Evolutionary conservation across 805 yeast species (phyloP).

Genomic region (Candida koratica): DNA sequence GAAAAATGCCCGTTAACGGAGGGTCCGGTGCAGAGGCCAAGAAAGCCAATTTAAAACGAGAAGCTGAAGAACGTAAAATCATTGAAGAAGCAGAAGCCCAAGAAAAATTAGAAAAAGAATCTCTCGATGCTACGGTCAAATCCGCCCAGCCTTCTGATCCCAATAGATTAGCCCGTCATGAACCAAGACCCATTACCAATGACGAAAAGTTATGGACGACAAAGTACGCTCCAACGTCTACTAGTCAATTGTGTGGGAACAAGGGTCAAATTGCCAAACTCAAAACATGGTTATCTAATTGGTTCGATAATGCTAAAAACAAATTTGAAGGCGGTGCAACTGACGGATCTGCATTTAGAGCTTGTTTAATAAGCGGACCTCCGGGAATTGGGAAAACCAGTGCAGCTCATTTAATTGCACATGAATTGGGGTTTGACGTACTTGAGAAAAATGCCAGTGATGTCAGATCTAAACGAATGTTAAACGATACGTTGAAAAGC

Average conservation of each 20-base stretch:
- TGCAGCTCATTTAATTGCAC: slow-evolving; percentile 73
- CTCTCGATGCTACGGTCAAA: slow-evolving; percentile 16
- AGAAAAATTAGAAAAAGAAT: slow-evolving; percentile 36
- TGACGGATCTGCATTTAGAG: slow-evolving; percentile 68
- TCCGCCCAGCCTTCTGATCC: slow-evolving; percentile 8
- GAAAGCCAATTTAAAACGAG: slow-evolving; percentile 64
- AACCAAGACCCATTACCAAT: slow-evolving; percentile 39
- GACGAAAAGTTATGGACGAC: slow-evolving; percentile 85
- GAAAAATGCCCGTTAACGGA: slow-evolving; percentile 86
- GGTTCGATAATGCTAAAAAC: slow-evolving; percentile 58
- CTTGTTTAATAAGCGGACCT: slow-evolving; percentile 83
- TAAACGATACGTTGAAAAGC: slow-evolving; percentile 64
- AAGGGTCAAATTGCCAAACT: slow-evolving; percentile 68
- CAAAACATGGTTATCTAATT: slow-evolving; percentile 68
- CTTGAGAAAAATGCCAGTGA: slow-evolving; percentile 84
- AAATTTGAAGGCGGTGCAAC: slow-evolving; percentile 56
- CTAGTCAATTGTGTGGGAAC: slow-evolving; percentile 86
- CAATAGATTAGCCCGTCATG: slow-evolving; percentile 15
- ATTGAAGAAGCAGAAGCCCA: slow-evolving; percentile 48
- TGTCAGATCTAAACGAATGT: slow-evolving; percentile 76
- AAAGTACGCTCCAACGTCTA: slow-evolving; percentile 78
- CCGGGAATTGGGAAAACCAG: slow-evolving; percentile 86
- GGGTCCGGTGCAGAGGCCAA: slow-evolving; percentile 80
- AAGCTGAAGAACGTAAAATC: slow-evolving; percentile 60
- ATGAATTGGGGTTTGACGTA: slow-evolving; percentile 65